Conservation (phyloP, 192 early-diverging fungal genomes). For the Coemansia sp. region DNA sequence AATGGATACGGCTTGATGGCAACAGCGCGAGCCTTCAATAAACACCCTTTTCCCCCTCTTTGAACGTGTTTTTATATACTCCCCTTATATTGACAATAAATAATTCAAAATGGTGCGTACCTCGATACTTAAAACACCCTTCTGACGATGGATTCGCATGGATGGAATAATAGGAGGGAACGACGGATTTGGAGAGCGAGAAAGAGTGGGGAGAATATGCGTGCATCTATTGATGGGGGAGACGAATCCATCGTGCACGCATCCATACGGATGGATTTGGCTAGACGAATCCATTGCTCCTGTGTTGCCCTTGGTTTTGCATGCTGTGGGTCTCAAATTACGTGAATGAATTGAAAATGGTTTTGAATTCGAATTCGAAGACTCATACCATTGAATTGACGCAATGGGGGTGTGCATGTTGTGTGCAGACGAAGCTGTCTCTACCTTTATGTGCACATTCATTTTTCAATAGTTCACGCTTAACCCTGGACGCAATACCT, state of each 20-base stretch:
- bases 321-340: background rate
- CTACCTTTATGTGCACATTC: background rate
- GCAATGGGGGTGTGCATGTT: background rate
- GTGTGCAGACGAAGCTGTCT: background rate
- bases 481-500: background rate
- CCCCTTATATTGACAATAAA: slow-evolving; percentile 1
- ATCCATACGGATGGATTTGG: background rate
- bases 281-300: background rate
- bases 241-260: background rate
- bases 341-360: background rate
- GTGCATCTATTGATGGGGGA: background rate
- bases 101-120: slow-evolving; percentile 11
- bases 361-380: too few relatives aligned
- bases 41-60: background rate
- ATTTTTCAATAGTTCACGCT: background rate
- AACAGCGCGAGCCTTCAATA: background rate
- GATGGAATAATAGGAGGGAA: background rate
- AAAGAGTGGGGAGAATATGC: background rate
- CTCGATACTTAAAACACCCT: background rate
- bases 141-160: slow-evolving; percentile 1
- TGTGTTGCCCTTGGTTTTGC: background rate
- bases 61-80: background rate
- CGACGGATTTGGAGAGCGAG: background rate
- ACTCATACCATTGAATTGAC: background rate
- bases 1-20: background rate